A percentile compares a stretch with the other conserved stretches of the same genome.
These are phyloP conservation scores for Dactylellina leptospora DNA, from an alignment of 2,329 filamentous ascomycete species.

Conservation along the genomic window DNA sequence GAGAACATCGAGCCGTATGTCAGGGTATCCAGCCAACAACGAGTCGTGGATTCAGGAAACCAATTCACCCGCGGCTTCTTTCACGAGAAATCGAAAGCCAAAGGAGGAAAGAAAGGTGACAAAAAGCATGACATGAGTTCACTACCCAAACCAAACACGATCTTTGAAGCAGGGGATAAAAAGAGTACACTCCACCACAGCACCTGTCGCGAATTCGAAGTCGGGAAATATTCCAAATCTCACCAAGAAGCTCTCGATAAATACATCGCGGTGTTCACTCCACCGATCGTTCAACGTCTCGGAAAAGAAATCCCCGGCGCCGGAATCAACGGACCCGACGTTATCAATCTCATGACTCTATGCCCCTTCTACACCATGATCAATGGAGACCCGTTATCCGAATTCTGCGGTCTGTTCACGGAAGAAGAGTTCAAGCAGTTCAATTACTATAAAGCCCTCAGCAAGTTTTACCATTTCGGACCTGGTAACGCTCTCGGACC, in stretches of 20 bases:
- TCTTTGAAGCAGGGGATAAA: constrained; percentile 71
- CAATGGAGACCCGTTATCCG: constrained; percentile 68
- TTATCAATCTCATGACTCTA: constrained; percentile 82
- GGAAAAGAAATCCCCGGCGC: constrained; percentile 74
- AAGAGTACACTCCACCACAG: constrained; percentile 87
- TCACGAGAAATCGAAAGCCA: constrained; percentile 62
- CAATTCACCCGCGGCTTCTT: constrained; percentile 81
- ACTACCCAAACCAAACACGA: constrained; percentile 65
- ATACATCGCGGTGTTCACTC: constrained; percentile 73
- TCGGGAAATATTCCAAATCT: constrained; percentile 64
- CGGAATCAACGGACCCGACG: constrained; percentile 68
- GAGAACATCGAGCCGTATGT: constrained; percentile 71
- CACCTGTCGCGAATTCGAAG: constrained; percentile 75
- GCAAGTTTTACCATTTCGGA: constrained; percentile 85
- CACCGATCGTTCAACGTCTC: constrained; percentile 73
- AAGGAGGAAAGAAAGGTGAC: constrained; percentile 62
- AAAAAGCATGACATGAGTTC: too few relatives aligned
- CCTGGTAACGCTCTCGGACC: constrained; percentile 80
- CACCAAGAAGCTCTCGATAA: constrained; percentile 64
- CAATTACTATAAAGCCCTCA: constrained; percentile 80
- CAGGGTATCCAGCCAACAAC: constrained; percentile 72
- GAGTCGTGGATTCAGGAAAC: constrained; percentile 77
- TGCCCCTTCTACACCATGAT: constrained; percentile 87
- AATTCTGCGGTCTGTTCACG: constrained; percentile 80
- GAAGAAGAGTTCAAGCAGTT: constrained; percentile 78